Conservation (phyloP, 2,329 filamentous ascomycete genomes). For the Colletotrichum sp. region DNA sequence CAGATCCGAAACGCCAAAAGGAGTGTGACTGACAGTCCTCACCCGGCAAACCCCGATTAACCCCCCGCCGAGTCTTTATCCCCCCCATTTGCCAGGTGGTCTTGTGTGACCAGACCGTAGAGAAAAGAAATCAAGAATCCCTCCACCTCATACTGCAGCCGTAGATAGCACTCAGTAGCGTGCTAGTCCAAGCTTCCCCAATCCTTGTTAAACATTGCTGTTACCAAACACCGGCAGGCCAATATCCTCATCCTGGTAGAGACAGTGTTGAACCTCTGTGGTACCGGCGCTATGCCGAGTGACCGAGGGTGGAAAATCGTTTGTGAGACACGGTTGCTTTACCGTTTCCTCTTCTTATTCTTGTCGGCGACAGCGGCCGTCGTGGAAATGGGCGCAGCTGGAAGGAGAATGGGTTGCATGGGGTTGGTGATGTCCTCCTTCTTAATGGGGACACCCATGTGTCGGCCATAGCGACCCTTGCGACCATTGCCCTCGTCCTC, state of each 20-base stretch:
- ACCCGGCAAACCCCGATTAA: slow-evolving; percentile 16
- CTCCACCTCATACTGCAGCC: background rate
- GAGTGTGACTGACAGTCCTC: slow-evolving; percentile 19
- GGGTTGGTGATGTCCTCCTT: slow-evolving; percentile 54
- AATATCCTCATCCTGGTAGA: background rate
- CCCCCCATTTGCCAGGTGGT: slow-evolving; percentile 10
- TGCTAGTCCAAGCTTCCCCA: background rate
- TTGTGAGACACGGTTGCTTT: slow-evolving; percentile 18
- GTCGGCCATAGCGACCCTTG: slow-evolving; percentile 86
- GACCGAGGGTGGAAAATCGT: background rate
- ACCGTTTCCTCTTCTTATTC: slow-evolving; percentile 68
- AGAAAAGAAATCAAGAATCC: background rate
- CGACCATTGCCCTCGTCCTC: slow-evolving; percentile 98
- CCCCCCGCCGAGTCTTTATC: background rate
- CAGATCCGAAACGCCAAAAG: slow-evolving; percentile 20
- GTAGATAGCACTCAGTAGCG: background rate
- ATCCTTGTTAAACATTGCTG: background rate
- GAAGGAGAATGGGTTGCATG: slow-evolving; percentile 43
- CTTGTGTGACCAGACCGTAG: background rate
- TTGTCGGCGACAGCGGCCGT: slow-evolving; percentile 50
- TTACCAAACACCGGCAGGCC: background rate
- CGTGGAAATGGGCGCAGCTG: slow-evolving; percentile 48
- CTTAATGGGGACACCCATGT: slow-evolving; percentile 72
- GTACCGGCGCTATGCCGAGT: background rate
- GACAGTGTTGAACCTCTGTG: background rate